A percentile compares a stretch with the other conserved stretches of the same genome.
phyloP scores from a whole-genome alignment of 2,329 filamentous ascomycete species.

The Blumeriella jaapii region DNA sequence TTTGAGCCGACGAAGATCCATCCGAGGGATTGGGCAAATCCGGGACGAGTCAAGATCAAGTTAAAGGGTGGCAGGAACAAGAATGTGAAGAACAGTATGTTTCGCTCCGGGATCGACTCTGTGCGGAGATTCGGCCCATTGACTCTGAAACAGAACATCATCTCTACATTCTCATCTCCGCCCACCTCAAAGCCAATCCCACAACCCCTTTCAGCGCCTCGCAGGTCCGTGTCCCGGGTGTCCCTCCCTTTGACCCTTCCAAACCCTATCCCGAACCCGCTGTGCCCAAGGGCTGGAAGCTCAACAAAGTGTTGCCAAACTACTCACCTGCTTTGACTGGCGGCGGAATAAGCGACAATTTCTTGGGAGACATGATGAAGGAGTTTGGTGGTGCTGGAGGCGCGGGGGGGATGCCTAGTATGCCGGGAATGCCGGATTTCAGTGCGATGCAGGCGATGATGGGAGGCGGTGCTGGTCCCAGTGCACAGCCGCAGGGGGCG shows the following conservation, averaged over 20 bases:
- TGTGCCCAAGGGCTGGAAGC: slow-evolving; percentile 83
- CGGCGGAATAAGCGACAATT: slow-evolving; percentile 86
- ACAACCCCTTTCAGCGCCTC: slow-evolving; percentile 63
- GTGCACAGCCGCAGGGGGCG: slow-evolving; percentile 18
- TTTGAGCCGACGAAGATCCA: slow-evolving; percentile 89
- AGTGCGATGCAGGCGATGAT: slow-evolving; percentile 43
- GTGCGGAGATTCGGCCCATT: too few relatives aligned
- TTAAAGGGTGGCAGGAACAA: slow-evolving; percentile 49
- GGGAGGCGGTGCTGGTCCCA: slow-evolving; percentile 5
- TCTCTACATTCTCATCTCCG: slow-evolving; percentile 69
- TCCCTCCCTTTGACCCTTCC: slow-evolving; percentile 47
- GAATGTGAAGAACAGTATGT: slow-evolving; percentile 53
- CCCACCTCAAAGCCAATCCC: slow-evolving; percentile 67
- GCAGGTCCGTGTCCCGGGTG: slow-evolving; percentile 59
- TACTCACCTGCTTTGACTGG: slow-evolving; percentile 84
- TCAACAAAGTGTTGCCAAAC: slow-evolving; percentile 71
- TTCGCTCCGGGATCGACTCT: too few relatives aligned
- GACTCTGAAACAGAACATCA: slow-evolving; percentile 75
- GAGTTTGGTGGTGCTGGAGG: slow-evolving; percentile 49
- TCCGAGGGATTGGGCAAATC: slow-evolving; percentile 96
- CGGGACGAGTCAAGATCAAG: slow-evolving; percentile 73
- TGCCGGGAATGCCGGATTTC: slow-evolving; percentile 32
- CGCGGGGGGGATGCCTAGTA: slow-evolving; percentile 28
- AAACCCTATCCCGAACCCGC: slow-evolving; percentile 61
- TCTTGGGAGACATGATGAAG: slow-evolving; percentile 93